Percentiles rank a stretch among this genome's conserved stretches.
Conservation (phyloP, 2,329 filamentous ascomycete species). For the Fusarium temperatum region DNA sequence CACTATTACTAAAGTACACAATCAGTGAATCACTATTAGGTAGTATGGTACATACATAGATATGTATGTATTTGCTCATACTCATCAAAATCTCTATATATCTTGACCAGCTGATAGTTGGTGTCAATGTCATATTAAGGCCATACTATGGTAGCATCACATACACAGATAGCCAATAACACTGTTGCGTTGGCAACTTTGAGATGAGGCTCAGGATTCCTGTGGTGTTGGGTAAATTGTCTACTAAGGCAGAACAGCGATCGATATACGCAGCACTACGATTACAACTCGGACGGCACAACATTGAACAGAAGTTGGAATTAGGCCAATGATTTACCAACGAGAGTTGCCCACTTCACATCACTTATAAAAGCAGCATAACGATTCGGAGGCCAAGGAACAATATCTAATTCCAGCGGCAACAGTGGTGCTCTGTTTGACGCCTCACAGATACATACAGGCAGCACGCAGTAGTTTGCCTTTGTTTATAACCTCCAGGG, state of each 20-base stretch:
- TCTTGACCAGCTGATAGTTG: neutral
- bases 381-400: neutral
- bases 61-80: neutral
- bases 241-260: neutral
- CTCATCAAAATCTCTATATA: neutral
- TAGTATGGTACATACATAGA: neutral
- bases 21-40: neutral
- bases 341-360: conserved; percentile 28
- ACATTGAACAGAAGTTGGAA: conserved; percentile 1
- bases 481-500: neutral
- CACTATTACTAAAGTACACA: neutral
- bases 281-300: neutral
- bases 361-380: neutral
- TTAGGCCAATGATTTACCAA: conserved; percentile 12
- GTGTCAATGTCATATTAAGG: neutral
- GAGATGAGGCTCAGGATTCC: neutral
- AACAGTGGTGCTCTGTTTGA: neutral
- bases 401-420: neutral
- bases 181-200: neutral
- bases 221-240: neutral
- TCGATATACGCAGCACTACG: neutral
- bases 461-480: neutral
- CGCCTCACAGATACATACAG: neutral
- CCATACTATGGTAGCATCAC: neutral
- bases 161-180: neutral